phyloP scores from a whole-genome alignment of 1,139 yeast species.

The Nakaseomyces kungkrabaensis region DNA sequence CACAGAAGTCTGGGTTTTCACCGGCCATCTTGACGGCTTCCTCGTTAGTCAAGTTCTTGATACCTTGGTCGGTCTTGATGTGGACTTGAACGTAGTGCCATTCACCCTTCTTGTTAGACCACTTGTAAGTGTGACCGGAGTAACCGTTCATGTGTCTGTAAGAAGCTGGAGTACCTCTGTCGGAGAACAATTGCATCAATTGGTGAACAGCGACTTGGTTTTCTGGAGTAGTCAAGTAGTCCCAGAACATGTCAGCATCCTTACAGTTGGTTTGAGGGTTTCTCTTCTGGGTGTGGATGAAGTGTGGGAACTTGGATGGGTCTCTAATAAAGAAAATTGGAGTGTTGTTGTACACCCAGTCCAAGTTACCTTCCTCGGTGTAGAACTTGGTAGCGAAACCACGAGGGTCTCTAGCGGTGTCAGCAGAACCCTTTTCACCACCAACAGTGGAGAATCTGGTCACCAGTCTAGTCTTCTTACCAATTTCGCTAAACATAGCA shows the following conservation, averaged over 20 bases:
- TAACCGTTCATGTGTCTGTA: constrained; percentile 62
- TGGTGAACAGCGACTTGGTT: constrained; percentile 61
- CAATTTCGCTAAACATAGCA: constrained; percentile 38
- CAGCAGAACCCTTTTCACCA: constrained; percentile 49
- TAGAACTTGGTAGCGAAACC: constrained; percentile 49
- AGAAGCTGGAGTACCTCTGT: constrained; percentile 59
- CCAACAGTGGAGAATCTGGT: constrained; percentile 53
- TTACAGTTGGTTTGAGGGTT: constrained; percentile 76
- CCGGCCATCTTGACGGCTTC: constrained; percentile 53
- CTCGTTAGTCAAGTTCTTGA: constrained; percentile 43
- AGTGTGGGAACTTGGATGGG: constrained; percentile 49
- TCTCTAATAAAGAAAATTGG: constrained; percentile 51
- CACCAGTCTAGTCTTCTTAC: constrained; percentile 40
- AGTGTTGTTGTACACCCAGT: constrained; percentile 54
- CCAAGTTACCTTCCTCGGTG: constrained; percentile 51
- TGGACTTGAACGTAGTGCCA: constrained; percentile 62
- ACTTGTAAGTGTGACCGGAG: constrained; percentile 65
- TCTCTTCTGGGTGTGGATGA: constrained; percentile 57
- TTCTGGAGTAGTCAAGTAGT: constrained; percentile 43
- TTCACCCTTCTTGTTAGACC: constrained; percentile 57
- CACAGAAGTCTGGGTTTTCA: constrained; percentile 54
- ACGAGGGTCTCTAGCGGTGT: constrained; percentile 51
- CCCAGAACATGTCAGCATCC: constrained; percentile 70
- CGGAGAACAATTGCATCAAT: constrained; percentile 51
- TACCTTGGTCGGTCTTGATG: constrained; percentile 50